Conservation (phyloP, 116 monocot genomes). For the Posidonia oceanica region DNA sequence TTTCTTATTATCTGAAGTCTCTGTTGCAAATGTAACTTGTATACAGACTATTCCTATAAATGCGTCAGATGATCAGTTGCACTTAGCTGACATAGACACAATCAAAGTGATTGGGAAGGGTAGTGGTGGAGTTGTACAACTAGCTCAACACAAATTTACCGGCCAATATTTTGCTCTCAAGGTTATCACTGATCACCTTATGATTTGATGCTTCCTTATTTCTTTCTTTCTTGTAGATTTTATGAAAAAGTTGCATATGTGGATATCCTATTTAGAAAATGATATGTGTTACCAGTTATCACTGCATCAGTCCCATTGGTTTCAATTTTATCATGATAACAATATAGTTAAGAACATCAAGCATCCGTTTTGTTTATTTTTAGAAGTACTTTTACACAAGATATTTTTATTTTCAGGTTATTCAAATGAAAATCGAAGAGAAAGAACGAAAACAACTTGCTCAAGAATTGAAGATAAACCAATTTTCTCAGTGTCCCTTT, state of each 20-base stretch:
- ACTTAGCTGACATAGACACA: constrained; percentile 52
- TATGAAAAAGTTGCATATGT: too few relatives aligned
- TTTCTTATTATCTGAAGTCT: not conserved
- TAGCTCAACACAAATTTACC: constrained; percentile 88
- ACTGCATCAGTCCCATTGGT: not conserved
- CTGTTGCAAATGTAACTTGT: not conserved
- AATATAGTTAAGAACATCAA: too few relatives aligned
- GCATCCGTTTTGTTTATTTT: too few relatives aligned
- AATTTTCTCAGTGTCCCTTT: constrained; percentile 51
- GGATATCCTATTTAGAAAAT: not conserved
- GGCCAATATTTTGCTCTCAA: constrained; percentile 92
- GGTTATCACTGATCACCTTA: constrained; percentile 21
- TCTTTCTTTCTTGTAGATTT: not conserved
- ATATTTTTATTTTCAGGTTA: constrained; percentile 33
- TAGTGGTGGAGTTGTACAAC: constrained; percentile 57
- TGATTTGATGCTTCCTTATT: not conserved
- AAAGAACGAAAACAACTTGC: constrained; percentile 49
- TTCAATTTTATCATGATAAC: too few relatives aligned
- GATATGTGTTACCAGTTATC: not conserved
- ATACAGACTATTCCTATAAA: constrained; percentile 50
- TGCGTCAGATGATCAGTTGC: constrained; percentile 46
- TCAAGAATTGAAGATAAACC: constrained; percentile 72
- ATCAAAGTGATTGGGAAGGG: constrained; percentile 85
- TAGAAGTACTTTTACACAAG: not conserved
- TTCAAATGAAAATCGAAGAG: constrained; percentile 72